A percentile compares a stretch with the other conserved stretches of the same genome.
phyloP scores from a whole-genome alignment of 2,329 filamentous ascomycete species.

The Arachnopeziza araneosa region DNA sequence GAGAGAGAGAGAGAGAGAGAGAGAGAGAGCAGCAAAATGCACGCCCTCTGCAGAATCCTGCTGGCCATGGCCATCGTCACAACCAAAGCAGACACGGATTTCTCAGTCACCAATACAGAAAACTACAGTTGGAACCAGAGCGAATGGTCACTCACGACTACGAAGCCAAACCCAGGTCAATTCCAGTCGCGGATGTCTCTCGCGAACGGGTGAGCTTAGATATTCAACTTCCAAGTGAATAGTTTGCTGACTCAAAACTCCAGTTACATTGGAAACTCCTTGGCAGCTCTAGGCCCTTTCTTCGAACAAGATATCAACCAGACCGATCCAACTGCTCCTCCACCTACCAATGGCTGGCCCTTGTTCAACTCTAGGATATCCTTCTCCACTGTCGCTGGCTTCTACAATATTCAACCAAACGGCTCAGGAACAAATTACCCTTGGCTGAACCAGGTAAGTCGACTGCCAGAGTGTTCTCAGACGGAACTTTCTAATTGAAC shows the following conservation, averaged over 20 bases:
- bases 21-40: background rate
- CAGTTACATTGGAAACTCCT: slow-evolving; percentile 29
- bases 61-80: background rate
- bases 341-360: slow-evolving; percentile 58
- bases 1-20: too few species aligned
- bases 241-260: background rate
- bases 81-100: slow-evolving; percentile 17
- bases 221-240: background rate
- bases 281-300: slow-evolving; percentile 28
- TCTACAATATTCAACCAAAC: slow-evolving; percentile 55
- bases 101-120: slow-evolving; percentile 20
- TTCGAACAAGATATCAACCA: slow-evolving; percentile 30
- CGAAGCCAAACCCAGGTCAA: slow-evolving; percentile 24
- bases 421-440: slow-evolving; percentile 58
- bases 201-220: slow-evolving; percentile 27
- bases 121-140: slow-evolving; percentile 25
- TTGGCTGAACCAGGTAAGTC: slow-evolving; percentile 46
- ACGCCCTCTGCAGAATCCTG: background rate
- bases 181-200: slow-evolving; percentile 29
- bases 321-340: slow-evolving; percentile 24
- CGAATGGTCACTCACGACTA: slow-evolving; percentile 26
- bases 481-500: background rate
- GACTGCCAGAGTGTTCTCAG: background rate
- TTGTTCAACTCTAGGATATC: slow-evolving; percentile 57
- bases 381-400: slow-evolving; percentile 63